Evolutionary conservation across 139 green algal genomes (phyloP), one percentile per base, ranked within the genome.

Genomic region (Micractinium conductrix): DNA sequence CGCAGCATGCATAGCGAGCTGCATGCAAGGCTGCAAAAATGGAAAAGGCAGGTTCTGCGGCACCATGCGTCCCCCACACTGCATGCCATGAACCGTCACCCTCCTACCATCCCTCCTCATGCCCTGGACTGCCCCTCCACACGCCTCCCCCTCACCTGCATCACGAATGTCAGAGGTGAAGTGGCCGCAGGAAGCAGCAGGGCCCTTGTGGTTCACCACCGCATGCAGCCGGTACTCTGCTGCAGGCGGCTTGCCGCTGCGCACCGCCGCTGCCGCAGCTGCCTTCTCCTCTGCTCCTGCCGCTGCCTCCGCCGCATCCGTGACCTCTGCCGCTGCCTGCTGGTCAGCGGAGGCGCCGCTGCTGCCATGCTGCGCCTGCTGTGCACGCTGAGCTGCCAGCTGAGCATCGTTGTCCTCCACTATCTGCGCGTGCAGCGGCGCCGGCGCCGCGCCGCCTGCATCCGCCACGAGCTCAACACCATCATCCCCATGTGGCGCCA

Each of bases 151-250:
- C n/a, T n/a, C n/a, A 72, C 65, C 43, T 35, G 80, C 43, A 37
- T 73, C 83, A 24, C 67, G 50, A 14, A 88, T 82, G 38, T 91
- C 88, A 6, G 86, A 74, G 0, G 86, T 87, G 81, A 91, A 92
- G 81, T 92, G 88, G 6, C 88, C 88, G 14, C 58, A 83, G 17
- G 75, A 74, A 17, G 85, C 88, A 4, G 79, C 60, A 8, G 67
- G 65, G 2, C 88, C 88, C 58, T 81, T 62, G 81, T 91, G 88
- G n/a, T 78, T 81, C 9, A 91, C 74, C 33, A 87, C 78, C 19
- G 73, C 83, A 19, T 48, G 33, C 50, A 91, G 82, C 33, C 53
- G 69, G 79, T 89, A 92, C 40, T 55, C n/a, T 0, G 76, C 85
- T 6, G 37, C 26, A 62, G 53, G 19, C 16, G 30, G 30, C 30